Conservation (phyloP, 441 rosid genomes). For the Jatropha podagrica region DNA sequence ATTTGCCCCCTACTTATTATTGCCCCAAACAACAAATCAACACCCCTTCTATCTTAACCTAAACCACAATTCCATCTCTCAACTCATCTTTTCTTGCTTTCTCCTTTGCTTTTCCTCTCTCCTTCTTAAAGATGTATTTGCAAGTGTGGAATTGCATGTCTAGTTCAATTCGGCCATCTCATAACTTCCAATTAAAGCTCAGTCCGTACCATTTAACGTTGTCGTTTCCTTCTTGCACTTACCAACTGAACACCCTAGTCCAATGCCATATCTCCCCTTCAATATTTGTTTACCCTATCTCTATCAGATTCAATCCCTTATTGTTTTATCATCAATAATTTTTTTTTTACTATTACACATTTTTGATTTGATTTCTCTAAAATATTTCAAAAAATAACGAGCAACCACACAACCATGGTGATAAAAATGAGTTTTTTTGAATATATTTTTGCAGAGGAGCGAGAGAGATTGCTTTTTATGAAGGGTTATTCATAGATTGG, state of each 20-base stretch:
- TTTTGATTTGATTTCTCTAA: background rate
- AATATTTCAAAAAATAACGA: background rate
- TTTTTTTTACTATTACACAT: too few relatives aligned
- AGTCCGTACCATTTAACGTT: background rate
- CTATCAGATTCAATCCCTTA: background rate
- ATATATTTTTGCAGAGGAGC: slow-evolving; percentile 37
- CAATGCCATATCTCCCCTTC: background rate
- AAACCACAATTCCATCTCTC: too few relatives aligned
- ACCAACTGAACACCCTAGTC: background rate
- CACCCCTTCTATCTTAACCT: too few relatives aligned
- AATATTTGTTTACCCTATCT: background rate
- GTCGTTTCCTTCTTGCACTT: background rate
- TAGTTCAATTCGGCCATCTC: too few relatives aligned
- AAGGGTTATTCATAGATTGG: slow-evolving; percentile 50
- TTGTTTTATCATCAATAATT: too few relatives aligned
- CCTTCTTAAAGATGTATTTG: too few relatives aligned
- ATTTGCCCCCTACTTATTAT: too few relatives aligned
- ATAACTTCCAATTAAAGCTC: background rate
- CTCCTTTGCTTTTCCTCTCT: too few relatives aligned
- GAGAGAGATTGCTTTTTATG: slow-evolving; percentile 50
- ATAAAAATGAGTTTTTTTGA: slow-evolving; percentile 53
- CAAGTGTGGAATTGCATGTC: too few relatives aligned
- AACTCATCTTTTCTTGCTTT: too few relatives aligned
- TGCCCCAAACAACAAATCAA: too few relatives aligned
- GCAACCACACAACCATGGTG: slow-evolving; percentile 30